Conservation (phyloP, 176 grass and related monocot genomes). For the Cenchrus americanus region DNA sequence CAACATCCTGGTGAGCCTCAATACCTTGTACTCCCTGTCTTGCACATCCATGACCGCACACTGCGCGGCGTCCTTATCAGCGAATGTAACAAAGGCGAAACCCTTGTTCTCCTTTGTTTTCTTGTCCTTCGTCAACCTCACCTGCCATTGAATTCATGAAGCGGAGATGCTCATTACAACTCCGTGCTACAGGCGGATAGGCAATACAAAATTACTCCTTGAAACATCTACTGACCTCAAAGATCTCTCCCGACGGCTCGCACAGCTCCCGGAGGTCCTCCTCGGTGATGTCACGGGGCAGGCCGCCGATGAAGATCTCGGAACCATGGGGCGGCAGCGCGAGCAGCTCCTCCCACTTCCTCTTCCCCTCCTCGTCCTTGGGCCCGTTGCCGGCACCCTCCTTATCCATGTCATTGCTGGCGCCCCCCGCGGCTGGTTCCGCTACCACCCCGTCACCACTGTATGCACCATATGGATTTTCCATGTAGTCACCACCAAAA, state of each 20-base stretch:
- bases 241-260: conserved; percentile 75
- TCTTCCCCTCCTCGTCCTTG: conserved; percentile 72
- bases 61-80: conserved; percentile 60
- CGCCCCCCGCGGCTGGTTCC: conserved; percentile 20
- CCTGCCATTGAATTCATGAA: conserved; percentile 55
- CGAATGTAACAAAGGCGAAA: conserved; percentile 86
- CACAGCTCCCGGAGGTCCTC: conserved; percentile 80
- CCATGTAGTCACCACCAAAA: conserved; percentile 62
- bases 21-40: conserved; percentile 94
- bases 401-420: conserved; percentile 41
- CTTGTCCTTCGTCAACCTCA: conserved; percentile 90
- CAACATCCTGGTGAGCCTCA: not conserved
- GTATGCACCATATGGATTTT: conserved; percentile 89
- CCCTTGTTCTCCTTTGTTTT: conserved; percentile 92
- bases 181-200: not conserved
- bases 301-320: conserved; percentile 89
- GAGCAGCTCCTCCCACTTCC: conserved; percentile 79
- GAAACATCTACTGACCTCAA: conserved; percentile 57
- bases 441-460: conserved; percentile 42
- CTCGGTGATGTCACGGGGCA: conserved; percentile 69
- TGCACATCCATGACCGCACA: conserved; percentile 74
- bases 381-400: conserved; percentile 33
- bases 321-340: conserved; percentile 80
- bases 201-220: too few species aligned
- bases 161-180: not conserved